Conservation (phyloP, 805 yeast genomes). For the Candida ulmi region DNA sequence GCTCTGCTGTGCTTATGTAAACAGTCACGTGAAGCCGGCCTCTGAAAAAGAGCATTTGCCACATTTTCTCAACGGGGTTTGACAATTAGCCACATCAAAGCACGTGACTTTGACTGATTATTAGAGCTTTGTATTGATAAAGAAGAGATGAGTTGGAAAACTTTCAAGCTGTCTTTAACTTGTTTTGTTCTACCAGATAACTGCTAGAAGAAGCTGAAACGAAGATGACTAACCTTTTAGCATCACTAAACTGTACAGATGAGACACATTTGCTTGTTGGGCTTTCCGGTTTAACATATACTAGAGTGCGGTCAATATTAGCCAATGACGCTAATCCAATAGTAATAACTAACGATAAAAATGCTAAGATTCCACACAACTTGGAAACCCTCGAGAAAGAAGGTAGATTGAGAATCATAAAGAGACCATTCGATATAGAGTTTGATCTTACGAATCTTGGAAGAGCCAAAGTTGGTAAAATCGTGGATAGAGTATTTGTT, state of each 20-base stretch:
- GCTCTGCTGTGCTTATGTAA: background rate
- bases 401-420: conserved; percentile 24
- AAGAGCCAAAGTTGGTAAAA: conserved; percentile 49
- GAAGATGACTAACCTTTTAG: conserved; percentile 8
- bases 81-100: background rate
- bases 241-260: conserved; percentile 33
- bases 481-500: conserved; percentile 77
- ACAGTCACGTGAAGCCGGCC: too few relatives aligned
- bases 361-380: conserved; percentile 20
- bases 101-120: conserved; percentile 6
- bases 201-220: too few relatives aligned
- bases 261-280: conserved; percentile 60
- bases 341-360: conserved; percentile 32
- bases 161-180: too few relatives aligned
- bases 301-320: conserved; percentile 42
- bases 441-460: conserved; percentile 53
- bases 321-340: conserved; percentile 54
- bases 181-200: too few relatives aligned
- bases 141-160: too few relatives aligned
- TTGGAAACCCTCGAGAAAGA: conserved; percentile 23
- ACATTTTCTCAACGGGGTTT: background rate
- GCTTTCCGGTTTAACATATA: conserved; percentile 36
- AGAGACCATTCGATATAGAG: conserved; percentile 29
- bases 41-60: background rate
- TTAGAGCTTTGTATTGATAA: too few relatives aligned